These are phyloP conservation scores for Populus ilicifolia DNA, from an alignment of 345 rosid species.

Conservation along the genomic window DNA sequence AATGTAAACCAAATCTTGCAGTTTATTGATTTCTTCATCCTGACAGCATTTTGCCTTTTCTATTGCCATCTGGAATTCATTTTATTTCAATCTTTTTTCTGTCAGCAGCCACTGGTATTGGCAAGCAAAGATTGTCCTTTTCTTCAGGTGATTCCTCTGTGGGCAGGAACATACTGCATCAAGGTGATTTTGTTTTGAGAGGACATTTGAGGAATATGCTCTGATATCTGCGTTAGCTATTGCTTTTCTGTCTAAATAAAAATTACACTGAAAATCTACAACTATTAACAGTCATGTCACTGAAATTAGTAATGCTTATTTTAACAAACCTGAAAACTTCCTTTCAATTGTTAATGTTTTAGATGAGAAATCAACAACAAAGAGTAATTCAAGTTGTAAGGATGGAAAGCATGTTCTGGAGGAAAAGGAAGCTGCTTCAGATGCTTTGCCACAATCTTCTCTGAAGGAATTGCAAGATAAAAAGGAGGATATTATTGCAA, in stretches of 20 bases:
- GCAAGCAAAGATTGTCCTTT: not conserved
- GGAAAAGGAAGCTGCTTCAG: not conserved
- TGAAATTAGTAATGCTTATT: not conserved
- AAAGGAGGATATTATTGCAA: not conserved
- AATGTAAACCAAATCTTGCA: slow-evolving; percentile 1
- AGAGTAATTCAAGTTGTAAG: not conserved
- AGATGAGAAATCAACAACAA: not conserved
- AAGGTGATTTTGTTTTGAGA: not conserved
- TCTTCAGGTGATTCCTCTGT: no score
- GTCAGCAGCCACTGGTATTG: not conserved
- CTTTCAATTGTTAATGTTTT: not conserved
- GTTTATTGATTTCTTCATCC: not conserved
- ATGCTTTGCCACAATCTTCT: not conserved
- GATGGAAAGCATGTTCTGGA: not conserved
- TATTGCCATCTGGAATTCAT: not conserved
- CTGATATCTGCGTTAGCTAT: not conserved
- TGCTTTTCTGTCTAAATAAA: not conserved
- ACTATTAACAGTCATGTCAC: not conserved
- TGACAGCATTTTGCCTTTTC: not conserved
- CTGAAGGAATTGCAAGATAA: slow-evolving; percentile 7
- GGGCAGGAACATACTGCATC: not conserved
- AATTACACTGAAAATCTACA: not conserved
- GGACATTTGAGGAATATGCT: not conserved
- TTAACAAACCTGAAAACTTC: not conserved
- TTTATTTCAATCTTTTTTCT: not conserved